These are phyloP conservation scores for Cercospora citrullina DNA, from an alignment of 2,329 filamentous ascomycete genomes.

Conservation along the genomic window DNA sequence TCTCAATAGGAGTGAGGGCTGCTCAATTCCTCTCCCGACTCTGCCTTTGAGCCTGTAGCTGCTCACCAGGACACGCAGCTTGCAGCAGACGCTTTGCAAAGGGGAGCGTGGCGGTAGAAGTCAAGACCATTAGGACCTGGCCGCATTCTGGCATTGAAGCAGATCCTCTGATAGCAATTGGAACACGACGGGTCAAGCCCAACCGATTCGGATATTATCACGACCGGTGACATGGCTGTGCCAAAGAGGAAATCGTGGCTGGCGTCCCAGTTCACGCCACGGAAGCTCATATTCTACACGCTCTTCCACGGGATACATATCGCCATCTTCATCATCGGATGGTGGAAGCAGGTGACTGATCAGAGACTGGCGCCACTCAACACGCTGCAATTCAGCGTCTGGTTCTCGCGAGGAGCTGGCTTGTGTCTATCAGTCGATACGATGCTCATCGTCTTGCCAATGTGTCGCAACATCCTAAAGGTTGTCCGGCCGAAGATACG, in stretches of 20 bases:
- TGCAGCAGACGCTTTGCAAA: not conserved
- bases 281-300: constrained; percentile 41
- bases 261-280: constrained; percentile 37
- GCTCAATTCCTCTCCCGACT: not conserved
- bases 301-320: constrained; percentile 43
- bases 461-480: constrained; percentile 88
- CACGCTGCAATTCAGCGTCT: constrained; percentile 81
- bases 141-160: not conserved
- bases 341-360: constrained; percentile 68
- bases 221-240: constrained; percentile 20
- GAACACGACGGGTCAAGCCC: not conserved
- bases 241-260: constrained; percentile 37
- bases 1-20: not conserved
- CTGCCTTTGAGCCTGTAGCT: not conserved
- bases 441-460: constrained; percentile 85
- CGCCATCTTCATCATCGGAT: constrained; percentile 41
- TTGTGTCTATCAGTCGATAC: constrained; percentile 81
- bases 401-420: constrained; percentile 92
- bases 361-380: constrained; percentile 73
- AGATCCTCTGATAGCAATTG: not conserved
- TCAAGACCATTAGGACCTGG: not conserved
- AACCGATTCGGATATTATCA: not conserved
- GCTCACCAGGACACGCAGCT: not conserved
- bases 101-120: not conserved
- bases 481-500: constrained; percentile 81